Evolutionary conservation across 2,329 filamentous ascomycete species (phyloP).

Genomic region (Microthyrium microscopicum): DNA sequence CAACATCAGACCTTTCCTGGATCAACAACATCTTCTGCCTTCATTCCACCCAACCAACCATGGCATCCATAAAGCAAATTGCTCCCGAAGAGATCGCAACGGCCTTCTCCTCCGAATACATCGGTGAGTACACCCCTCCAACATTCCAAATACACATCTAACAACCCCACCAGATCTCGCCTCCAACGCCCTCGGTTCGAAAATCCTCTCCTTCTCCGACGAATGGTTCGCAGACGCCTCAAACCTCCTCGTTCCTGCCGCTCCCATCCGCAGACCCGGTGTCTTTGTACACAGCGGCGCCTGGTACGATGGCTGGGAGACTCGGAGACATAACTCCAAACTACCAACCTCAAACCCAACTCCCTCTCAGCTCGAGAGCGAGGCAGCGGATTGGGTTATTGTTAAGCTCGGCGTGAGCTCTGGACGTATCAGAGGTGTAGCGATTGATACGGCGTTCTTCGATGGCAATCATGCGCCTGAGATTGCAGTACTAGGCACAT

Average conservation of each 20-base stretch:
- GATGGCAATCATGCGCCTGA: constrained; percentile 68
- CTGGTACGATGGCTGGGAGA: constrained; percentile 52
- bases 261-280: constrained; percentile 38
- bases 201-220: constrained; percentile 39
- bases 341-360: too few relatives aligned
- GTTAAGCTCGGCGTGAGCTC: constrained; percentile 45
- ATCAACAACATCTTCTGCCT: too few relatives aligned
- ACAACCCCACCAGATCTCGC: constrained; percentile 32
- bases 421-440: constrained; percentile 55
- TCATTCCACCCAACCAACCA: background rate
- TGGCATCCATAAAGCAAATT: background rate
- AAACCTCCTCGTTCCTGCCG: constrained; percentile 40
- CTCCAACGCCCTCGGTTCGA: constrained; percentile 32
- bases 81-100: background rate
- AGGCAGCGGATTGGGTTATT: constrained; percentile 42
- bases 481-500: constrained; percentile 61
- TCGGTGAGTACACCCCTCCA: background rate
- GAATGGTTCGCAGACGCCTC: constrained; percentile 44
- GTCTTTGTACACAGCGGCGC: constrained; percentile 43
- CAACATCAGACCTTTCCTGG: too few relatives aligned
- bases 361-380: too few relatives aligned
- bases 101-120: background rate
- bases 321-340: constrained; percentile 42
- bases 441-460: constrained; percentile 71
- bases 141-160: too few relatives aligned